Evolutionary conservation across 2,329 filamentous ascomycete species (phyloP).

Genomic region (Neurospora crassa): DNA sequence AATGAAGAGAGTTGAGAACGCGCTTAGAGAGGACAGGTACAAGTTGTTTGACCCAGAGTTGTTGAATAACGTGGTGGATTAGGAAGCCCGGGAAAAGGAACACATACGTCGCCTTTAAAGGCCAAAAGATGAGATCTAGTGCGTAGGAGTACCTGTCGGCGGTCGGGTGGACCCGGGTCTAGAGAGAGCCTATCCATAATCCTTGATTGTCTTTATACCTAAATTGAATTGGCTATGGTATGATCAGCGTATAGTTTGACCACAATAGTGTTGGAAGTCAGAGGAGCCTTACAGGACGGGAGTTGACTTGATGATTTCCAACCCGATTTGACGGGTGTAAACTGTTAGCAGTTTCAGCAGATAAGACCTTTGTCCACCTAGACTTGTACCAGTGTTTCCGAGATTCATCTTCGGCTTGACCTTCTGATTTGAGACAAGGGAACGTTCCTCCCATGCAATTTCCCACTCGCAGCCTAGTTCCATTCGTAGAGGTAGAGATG

Average conservation of each 20-base stretch:
- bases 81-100: neutral
- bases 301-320: neutral
- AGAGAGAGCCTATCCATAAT: neutral
- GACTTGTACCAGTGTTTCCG: neutral
- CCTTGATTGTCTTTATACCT: neutral
- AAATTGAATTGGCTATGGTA: neutral
- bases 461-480: neutral
- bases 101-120: constrained; percentile 11
- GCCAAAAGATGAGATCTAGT: neutral
- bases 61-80: constrained; percentile 9
- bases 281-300: neutral
- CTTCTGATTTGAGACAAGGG: neutral
- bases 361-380: neutral
- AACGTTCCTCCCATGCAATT: neutral
- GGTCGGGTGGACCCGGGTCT: neutral
- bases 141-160: neutral
- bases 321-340: neutral
- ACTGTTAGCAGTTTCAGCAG: neutral
- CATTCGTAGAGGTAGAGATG: neutral
- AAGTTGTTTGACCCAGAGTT: constrained; percentile 37
- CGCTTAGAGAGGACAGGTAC: constrained; percentile 51
- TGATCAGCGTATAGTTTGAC: neutral
- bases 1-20: constrained; percentile 71
- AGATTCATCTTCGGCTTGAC: neutral
- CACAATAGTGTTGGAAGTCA: neutral